phyloP scores from a whole-genome alignment of 208 protist genomes.

The Borovskyia barvae region DNA sequence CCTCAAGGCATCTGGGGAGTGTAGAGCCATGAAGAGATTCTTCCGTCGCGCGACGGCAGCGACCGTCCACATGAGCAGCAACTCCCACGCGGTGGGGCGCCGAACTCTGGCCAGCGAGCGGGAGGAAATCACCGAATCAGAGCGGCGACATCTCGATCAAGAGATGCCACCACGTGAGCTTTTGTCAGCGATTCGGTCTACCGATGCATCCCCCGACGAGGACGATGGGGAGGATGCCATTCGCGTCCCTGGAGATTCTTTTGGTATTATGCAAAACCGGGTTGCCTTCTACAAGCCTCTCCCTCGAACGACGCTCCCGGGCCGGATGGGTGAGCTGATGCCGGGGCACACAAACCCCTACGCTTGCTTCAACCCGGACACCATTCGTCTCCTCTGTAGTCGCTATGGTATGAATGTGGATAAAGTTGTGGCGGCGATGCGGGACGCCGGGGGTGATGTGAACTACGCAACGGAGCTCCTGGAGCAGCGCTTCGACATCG shows the following conservation, averaged over 20 bases:
- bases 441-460: constrained; percentile 52
- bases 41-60: too few species aligned
- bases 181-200: constrained; percentile 44
- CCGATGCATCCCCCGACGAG: constrained; percentile 34
- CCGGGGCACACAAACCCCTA: constrained; percentile 57
- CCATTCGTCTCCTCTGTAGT: constrained; percentile 53
- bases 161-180: constrained; percentile 70
- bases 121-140: constrained; percentile 44
- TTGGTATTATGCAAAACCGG: constrained; percentile 87
- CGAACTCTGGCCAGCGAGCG: constrained; percentile 7
- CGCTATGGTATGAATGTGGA: constrained; percentile 54
- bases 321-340: constrained; percentile 60
- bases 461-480: constrained; percentile 65
- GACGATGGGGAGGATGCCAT: constrained; percentile 46
- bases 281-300: constrained; percentile 80
- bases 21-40: too few species aligned
- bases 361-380: constrained; percentile 52
- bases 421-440: constrained; percentile 52
- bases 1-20: too few species aligned
- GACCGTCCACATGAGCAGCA: too few species aligned
- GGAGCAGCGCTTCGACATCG: constrained; percentile 42
- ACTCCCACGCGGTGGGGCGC: too few species aligned
- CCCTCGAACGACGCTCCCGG: constrained; percentile 28
- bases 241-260: constrained; percentile 79
- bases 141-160: constrained; percentile 65